A percentile compares a stretch with the other conserved stretches of the same genome.
Evolutionary conservation across 2,329 filamentous ascomycete genomes (phyloP).

Genomic region (Acarospora socialis): DNA sequence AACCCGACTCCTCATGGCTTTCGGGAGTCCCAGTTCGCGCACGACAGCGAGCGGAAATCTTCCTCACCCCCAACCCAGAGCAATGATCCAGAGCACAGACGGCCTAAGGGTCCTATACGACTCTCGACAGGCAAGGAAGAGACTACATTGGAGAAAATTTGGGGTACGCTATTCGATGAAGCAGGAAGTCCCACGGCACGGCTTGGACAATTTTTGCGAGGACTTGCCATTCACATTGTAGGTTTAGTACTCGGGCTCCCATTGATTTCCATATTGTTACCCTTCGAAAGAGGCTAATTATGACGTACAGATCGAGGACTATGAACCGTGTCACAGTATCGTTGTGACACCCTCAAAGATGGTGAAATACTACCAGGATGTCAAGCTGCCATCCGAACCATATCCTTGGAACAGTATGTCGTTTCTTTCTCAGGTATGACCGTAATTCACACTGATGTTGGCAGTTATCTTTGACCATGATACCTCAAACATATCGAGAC

Average conservation of each 20-base stretch:
- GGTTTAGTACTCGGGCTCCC: constrained; percentile 16
- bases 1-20: constrained; percentile 15
- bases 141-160: constrained; percentile 54
- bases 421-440: not conserved
- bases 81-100: constrained; percentile 22
- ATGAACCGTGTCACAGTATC: constrained; percentile 50
- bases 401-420: constrained; percentile 53
- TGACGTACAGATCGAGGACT: constrained; percentile 49
- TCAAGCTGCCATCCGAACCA: constrained; percentile 47
- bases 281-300: constrained; percentile 11
- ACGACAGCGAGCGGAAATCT: constrained; percentile 16
- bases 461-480: constrained; percentile 41
- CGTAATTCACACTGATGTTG: constrained; percentile 9
- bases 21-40: constrained; percentile 11
- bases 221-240: constrained; percentile 61
- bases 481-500: constrained; percentile 39
- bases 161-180: constrained; percentile 60
- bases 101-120: constrained; percentile 26
- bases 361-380: constrained; percentile 55
- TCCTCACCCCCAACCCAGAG: constrained; percentile 24
- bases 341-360: constrained; percentile 67
- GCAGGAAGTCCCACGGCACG: constrained; percentile 53
- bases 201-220: constrained; percentile 56
- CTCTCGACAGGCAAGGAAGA: constrained; percentile 32
- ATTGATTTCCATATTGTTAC: constrained; percentile 9